Base-by-base conservation (phyloP, 495 filamentous ascomycete species). In the Neurospora sublineolata region DNA sequence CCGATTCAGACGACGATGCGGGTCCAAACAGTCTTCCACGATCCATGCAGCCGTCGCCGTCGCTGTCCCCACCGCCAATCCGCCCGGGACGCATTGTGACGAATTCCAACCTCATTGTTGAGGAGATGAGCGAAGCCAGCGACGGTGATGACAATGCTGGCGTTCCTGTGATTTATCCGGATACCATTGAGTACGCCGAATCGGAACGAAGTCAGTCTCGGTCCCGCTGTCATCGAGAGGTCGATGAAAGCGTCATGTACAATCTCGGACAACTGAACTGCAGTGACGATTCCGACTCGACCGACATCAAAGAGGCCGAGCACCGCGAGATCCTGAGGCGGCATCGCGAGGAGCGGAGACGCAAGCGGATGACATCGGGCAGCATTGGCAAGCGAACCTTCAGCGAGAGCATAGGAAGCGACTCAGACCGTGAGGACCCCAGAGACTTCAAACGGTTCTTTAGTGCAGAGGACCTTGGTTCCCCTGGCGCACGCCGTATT, bases 361-460 rank as follows among this genome's bases (percentile, higher is more conserved):
- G 79, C 68, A 79, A 79, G 74, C 79, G 85, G 16, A 85, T 86
- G 81, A 85, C 79, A 37, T 84, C 83, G 12, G 84, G 84, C 70
- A 85, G 83, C 75, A 81, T 86, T 36, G 83, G 84, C 78, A 87
- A 87, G 79, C 79, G 85, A 33, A 85, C 84, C 37, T 79, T 86
- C 60, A 83, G 80, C 76, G 83, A 86, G 77, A 84, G 84, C 73
- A 84, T 84, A 67, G 85, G 83, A 60, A 85, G 83, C 72, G 85
- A 86, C 73, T 84, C 84, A 7, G 85, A 87, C 74, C 80, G 77
- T 41, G 85, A 86, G 70, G 85, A 87, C 68, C 46, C 52, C 27
- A 64, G 30, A 27, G 52, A 64, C 12, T 30, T 86, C n/a, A 74
- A 82, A 71, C 80, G 84, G 9, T 80, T 83, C 44, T 73, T 79